phyloP scores from a whole-genome alignment of 441 rosid genomes.

The Eruca vesicaria region DNA sequence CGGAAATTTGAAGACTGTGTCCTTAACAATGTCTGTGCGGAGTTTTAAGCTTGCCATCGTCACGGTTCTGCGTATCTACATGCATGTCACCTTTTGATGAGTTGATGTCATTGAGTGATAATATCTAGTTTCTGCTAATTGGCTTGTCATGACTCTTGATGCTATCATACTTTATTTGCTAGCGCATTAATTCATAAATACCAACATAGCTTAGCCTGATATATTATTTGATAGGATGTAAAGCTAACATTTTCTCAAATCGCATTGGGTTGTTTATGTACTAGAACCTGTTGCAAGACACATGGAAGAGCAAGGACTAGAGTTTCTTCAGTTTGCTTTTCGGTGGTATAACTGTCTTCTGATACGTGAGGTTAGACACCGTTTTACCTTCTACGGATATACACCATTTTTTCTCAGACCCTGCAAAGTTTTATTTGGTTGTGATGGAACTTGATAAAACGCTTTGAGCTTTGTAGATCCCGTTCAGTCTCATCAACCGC shows the following conservation, averaged over 20 bases:
- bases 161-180: slow-evolving; percentile 1
- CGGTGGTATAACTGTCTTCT: slow-evolving; percentile 99
- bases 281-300: slow-evolving; percentile 93
- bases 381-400: slow-evolving; percentile 9
- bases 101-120: not conserved
- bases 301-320: slow-evolving; percentile 98
- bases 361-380: slow-evolving; percentile 73
- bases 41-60: not conserved
- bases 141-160: not conserved
- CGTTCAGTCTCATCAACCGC: slow-evolving; percentile 81
- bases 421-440: not conserved
- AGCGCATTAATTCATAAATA: not conserved
- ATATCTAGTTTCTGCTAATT: not conserved
- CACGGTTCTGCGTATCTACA: too few species aligned
- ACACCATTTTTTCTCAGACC: not conserved
- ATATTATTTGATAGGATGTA: not conserved
- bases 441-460: slow-evolving; percentile 15
- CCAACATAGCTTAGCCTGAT: not conserved
- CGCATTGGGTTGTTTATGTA: slow-evolving; percentile 12
- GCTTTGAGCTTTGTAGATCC: slow-evolving; percentile 54
- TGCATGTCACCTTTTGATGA: not conserved
- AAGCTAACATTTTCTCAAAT: not conserved
- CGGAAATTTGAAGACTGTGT: not conserved
- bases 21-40: not conserved
- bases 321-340: slow-evolving; percentile 96